Base-by-base conservation (phyloP, 106 monocot genomes). In the Dendrobium huoshanense region DNA sequence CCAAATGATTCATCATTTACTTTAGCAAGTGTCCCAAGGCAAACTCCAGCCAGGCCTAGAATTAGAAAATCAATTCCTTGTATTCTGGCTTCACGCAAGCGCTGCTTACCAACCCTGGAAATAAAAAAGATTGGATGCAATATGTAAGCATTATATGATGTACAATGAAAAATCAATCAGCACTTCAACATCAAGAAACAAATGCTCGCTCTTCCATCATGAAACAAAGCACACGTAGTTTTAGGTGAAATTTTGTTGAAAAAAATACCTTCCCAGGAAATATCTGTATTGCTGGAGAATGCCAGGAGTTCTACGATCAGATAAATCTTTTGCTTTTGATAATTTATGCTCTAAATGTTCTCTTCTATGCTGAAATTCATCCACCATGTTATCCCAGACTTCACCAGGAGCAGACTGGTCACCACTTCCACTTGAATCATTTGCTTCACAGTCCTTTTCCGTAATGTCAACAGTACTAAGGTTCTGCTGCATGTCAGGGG, bases 1-100 rank as follows among this genome's bases (percentile, higher is more conserved):
- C 94, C 94, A 75, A 94, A 91, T 78, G 87, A 83, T 77, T 91
- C 94, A 78, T 94, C 94, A 19, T 77, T 91, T 77, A 91, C 81
- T 91, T 94, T 94, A 51, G 91, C 91, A 81, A 91, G 85, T 65
- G 86, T 91, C 16, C 91, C 94, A 74, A 94, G 81, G 83, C 94
- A 94, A 70, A 89, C 82, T 74, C 94, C 94, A 79, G 94, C 94
- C 67, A 94, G 88, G 41, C 91, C 88, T 55, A 94, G 79, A 0
- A 94, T 91, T 77, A 94, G 65, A 83, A 82, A 94, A 80, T 94
- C 94, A 75, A 94, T 86, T 55, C 83, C 91, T 67, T 86, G 94
- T 86, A 89, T 88, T 83, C 91, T 89, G 55, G 94, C 91, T 77
- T 94, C 94, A 61, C 94, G 85, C 41, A 94, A 75, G 24, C 94